phyloP scores from a whole-genome alignment of 495 filamentous ascomycete species.

The Tuber microsphaerosporum region DNA sequence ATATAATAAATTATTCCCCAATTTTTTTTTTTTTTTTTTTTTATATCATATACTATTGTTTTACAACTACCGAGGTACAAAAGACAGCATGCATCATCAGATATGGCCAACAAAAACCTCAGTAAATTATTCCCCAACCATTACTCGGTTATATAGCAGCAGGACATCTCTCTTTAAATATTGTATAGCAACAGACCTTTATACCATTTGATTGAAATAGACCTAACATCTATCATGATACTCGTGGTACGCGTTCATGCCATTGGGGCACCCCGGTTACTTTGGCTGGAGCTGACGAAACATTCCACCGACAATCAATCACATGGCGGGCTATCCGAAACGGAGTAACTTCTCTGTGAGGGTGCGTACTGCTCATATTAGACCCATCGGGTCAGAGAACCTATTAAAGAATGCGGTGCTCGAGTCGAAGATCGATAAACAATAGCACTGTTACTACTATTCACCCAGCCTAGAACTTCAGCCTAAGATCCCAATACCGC shows the following conservation, averaged over 20 bases:
- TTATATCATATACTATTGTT: too few species aligned
- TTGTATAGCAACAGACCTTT: neutral
- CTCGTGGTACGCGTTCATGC: neutral
- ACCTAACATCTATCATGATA: too few species aligned
- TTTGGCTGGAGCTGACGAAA: neutral
- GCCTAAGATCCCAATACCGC: neutral
- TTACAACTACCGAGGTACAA: too few species aligned
- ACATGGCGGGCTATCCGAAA: neutral
- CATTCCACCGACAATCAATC: neutral
- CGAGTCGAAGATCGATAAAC: neutral
- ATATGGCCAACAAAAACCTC: too few species aligned
- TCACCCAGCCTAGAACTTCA: neutral
- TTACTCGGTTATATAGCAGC: neutral
- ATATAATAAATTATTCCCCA: too few species aligned
- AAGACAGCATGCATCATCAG: too few species aligned
- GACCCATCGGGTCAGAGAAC: neutral
- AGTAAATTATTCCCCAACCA: neutral
- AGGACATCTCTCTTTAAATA: neutral
- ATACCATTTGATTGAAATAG: too few species aligned
- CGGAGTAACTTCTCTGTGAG: neutral
- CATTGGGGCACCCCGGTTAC: neutral
- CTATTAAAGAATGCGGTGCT: neutral
- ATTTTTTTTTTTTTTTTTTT: too few species aligned
- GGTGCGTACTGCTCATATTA: neutral
- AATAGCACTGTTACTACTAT: neutral